Conservation (phyloP, 176 grass and related monocot species). For the Paspalum notatum region DNA sequence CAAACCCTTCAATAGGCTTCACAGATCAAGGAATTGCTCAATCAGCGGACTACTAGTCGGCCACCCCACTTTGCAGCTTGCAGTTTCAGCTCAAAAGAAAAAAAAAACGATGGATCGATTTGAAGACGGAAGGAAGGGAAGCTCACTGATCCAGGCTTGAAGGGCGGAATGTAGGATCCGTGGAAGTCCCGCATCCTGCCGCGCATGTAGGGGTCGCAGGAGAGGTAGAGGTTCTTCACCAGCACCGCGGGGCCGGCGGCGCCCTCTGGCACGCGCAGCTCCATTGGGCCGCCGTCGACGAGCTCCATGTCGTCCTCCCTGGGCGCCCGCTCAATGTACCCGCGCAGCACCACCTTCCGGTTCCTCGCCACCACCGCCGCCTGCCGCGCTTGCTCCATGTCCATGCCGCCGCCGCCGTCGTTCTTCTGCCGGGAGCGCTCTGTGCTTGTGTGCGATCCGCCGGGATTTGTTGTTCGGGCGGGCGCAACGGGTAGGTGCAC, state of each 20-base stretch:
- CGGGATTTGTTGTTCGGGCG: background rate
- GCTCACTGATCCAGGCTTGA: constrained; percentile 73
- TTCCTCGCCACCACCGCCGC: constrained; percentile 56
- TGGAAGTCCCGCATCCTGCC: constrained; percentile 67
- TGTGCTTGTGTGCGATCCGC: background rate
- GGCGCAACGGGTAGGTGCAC: background rate
- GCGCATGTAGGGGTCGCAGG: constrained; percentile 91
- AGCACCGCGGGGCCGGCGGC: constrained; percentile 48
- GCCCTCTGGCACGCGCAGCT: constrained; percentile 53
- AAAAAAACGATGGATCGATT: background rate
- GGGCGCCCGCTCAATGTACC: constrained; percentile 63
- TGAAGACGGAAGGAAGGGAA: background rate
- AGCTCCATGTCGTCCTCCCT: constrained; percentile 83
- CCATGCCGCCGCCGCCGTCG: background rate
- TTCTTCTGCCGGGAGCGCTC: too few relatives aligned
- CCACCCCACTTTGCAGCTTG: background rate
- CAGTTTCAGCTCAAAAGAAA: too few relatives aligned
- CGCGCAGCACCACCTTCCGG: constrained; percentile 72
- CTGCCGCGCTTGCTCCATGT: constrained; percentile 30
- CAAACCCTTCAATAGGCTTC: constrained; percentile 69
- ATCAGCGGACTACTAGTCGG: background rate
- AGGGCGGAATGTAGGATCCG: constrained; percentile 73
- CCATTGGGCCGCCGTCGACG: constrained; percentile 45
- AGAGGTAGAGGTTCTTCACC: constrained; percentile 86
- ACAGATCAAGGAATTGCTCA: background rate